These are phyloP conservation scores for Claviceps monticola DNA, from an alignment of 2,329 filamentous ascomycete species.

Conservation along the genomic window DNA sequence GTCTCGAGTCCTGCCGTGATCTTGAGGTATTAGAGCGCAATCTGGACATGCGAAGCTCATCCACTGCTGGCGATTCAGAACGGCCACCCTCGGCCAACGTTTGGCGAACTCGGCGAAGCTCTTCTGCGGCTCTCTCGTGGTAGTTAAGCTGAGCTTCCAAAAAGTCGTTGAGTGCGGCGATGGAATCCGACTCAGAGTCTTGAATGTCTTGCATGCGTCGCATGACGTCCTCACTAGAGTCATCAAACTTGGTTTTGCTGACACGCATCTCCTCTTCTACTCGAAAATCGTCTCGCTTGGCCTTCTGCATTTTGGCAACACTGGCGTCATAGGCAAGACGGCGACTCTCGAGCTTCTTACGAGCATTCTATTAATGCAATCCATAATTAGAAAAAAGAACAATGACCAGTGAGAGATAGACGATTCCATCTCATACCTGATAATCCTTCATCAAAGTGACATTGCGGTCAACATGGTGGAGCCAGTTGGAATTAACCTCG, in stretches of 20 bases:
- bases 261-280: constrained; percentile 83
- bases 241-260: constrained; percentile 92
- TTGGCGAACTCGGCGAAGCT: constrained; percentile 46
- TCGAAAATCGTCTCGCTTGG: constrained; percentile 85
- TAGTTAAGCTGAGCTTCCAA: constrained; percentile 82
- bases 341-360: constrained; percentile 87
- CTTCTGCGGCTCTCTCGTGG: constrained; percentile 80
- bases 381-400: neutral
- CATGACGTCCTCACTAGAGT: constrained; percentile 81
- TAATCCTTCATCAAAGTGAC: constrained; percentile 96
- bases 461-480: constrained; percentile 81
- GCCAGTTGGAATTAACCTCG: constrained; percentile 68
- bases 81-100: constrained; percentile 24
- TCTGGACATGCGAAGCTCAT: constrained; percentile 16
- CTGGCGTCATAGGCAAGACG: constrained; percentile 85
- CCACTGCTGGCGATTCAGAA: constrained; percentile 4
- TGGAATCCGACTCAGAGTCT: constrained; percentile 73
- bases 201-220: constrained; percentile 94
- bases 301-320: constrained; percentile 80
- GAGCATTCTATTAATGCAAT: constrained; percentile 37
- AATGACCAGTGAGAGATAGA: neutral
- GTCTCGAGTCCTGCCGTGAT: constrained; percentile 23
- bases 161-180: constrained; percentile 66
- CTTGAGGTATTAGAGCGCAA: constrained; percentile 35
- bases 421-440: constrained; percentile 44